These are phyloP conservation scores for Mychonastes homosphaera DNA, from an alignment of 139 green algal species.

Conservation along the genomic window DNA sequence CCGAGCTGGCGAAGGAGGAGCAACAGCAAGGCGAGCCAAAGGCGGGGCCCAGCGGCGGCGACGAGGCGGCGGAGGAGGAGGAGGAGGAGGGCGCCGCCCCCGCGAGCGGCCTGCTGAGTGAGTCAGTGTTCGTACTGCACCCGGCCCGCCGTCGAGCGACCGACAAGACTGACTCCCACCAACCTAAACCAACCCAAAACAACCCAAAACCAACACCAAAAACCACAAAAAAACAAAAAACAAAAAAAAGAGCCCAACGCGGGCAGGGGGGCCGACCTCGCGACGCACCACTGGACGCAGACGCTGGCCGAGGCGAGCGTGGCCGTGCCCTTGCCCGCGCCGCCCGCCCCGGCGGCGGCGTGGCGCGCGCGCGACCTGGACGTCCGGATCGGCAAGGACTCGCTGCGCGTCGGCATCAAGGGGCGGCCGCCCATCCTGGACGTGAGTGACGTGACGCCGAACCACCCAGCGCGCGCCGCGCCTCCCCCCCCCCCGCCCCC, in stretches of 20 bases:
- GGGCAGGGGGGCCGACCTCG: conserved; percentile 77
- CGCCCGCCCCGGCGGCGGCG: background rate
- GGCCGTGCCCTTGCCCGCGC: conserved; percentile 55
- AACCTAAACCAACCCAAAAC: conserved; percentile 1
- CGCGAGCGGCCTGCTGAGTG: background rate
- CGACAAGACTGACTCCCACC: background rate
- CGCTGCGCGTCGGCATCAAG: conserved; percentile 64
- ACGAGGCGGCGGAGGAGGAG: background rate
- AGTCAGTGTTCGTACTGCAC: background rate
- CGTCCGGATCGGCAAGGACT: conserved; percentile 52
- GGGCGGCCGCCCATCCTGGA: conserved; percentile 52
- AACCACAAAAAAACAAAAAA: no score
- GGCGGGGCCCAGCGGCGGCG: background rate
- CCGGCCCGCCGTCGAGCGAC: background rate
- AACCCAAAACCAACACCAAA: background rate
- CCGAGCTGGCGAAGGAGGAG: background rate
- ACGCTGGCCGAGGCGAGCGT: conserved; percentile 78
- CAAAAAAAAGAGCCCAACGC: conserved; percentile 70
- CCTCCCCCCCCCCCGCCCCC: background rate
- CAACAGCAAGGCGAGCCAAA: background rate
- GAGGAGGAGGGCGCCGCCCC: conserved; percentile 2
- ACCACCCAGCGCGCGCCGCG: background rate
- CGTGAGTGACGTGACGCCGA: conserved; percentile 16
- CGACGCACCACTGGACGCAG: conserved; percentile 84
- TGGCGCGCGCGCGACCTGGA: conserved; percentile 30